Evolutionary conservation across 2,329 filamentous ascomycete genomes (phyloP), one percentile per base, ranked within the genome.

Genomic region (Leptosphaerulina australis): DNA sequence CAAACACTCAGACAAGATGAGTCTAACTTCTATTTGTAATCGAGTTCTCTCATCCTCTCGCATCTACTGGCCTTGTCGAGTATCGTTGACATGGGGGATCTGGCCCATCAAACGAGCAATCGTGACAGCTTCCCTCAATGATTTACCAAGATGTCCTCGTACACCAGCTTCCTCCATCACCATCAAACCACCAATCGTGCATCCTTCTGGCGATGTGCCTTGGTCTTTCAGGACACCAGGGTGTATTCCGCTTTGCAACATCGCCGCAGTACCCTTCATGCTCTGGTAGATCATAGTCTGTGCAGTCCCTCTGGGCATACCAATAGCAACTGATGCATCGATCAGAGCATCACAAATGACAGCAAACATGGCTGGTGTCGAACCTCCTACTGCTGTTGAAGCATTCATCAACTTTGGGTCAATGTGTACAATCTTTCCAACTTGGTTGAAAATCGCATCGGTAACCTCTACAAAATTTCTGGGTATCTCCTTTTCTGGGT

Each of bases 81-180:
- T 78, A 52, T 78, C 75, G 43, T 78, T 78, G 0, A 77, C 68
- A 57, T 78, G 76, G 9, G 63, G 50, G 1, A 58, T 61, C 0
- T 60, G 70, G 12, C 68, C 74, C 75, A 78, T 77, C 17, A 72
- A 50, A 4, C 76, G 62, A 11, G 78, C 76, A 50, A 79, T 66
- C 5, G 77, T 79, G 0, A 79, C 76, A 9, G 78, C 75, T 53
- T 80, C 78, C n/a, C 78, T 64, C 11, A 81, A 62, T 1, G 76
- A 76, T 51, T 55, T 62, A 2, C 66, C 67, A 18, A 70, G 28
- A 26, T 53, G 50, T 0, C 62, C 68, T 20, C 68, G 60, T 1
- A 69, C 59, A 10, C 63, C 66, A 17, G 46, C 58, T 37, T 70
- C 68, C 49, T 70, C 68, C 47, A 70, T 25, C 8, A 69, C 65